A percentile compares a stretch with the other conserved stretches of the same genome.
Conservation (phyloP, 148 eudicot species). For the Selenicereus undatus region DNA sequence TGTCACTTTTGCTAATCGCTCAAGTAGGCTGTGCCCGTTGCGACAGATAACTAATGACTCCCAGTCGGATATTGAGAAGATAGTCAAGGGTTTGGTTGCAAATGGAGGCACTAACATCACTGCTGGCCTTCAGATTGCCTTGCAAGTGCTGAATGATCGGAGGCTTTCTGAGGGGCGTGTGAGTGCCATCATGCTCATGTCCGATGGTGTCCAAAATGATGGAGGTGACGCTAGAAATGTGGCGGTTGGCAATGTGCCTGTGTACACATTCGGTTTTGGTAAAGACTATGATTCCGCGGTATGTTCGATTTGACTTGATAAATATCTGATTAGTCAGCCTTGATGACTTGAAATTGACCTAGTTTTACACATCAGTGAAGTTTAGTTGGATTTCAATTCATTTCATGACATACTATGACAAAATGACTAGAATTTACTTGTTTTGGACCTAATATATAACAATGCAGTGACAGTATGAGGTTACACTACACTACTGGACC, state of each 20-base stretch:
- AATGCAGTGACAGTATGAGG: too few species aligned
- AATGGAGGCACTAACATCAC: neutral
- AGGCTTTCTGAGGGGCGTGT: neutral
- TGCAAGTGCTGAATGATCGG: constrained; percentile 4
- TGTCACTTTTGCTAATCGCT: neutral
- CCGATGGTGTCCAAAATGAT: neutral
- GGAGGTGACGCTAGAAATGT: neutral
- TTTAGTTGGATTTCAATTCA: too few species aligned
- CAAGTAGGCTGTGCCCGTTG: neutral
- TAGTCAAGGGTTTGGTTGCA: neutral
- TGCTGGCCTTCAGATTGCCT: neutral
- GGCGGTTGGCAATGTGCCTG: neutral
- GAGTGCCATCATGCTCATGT: constrained; percentile 12
- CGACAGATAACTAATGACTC: neutral
- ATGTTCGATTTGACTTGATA: neutral
- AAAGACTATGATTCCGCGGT: neutral
- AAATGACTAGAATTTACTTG: too few species aligned
- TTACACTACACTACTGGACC: too few species aligned
- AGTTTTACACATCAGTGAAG: too few species aligned
- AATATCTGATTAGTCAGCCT: neutral
- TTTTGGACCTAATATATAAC: too few species aligned
- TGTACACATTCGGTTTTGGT: constrained; percentile 13
- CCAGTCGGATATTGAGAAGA: neutral
- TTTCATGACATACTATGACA: too few species aligned
- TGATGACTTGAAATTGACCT: too few species aligned